Evolutionary conservation across 768 basidiomycete species (phyloP).

Genomic region (Hericium coralloides): DNA sequence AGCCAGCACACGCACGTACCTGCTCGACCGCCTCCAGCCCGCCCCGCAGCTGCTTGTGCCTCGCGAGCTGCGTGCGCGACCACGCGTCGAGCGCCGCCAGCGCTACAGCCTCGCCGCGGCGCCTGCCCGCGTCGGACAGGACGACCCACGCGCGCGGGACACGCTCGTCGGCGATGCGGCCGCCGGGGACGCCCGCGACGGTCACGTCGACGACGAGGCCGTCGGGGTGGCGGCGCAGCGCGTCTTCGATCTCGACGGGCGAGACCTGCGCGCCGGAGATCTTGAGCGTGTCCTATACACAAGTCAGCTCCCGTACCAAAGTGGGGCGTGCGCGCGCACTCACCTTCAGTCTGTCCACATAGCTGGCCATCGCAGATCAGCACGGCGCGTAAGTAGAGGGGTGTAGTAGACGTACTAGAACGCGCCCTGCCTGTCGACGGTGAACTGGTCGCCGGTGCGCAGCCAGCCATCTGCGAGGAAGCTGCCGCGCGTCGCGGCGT

Average conservation of each 20-base stretch:
- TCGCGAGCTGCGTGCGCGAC: conserved; percentile 56
- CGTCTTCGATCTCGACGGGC: conserved; percentile 68
- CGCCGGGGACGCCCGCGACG: conserved; percentile 70
- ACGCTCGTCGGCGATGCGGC: conserved; percentile 63
- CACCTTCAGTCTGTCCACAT: conserved; percentile 72
- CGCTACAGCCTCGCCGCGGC: conserved; percentile 32
- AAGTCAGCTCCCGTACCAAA: neutral
- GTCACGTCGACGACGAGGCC: conserved; percentile 53
- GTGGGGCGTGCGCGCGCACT: neutral
- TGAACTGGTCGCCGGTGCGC: conserved; percentile 63
- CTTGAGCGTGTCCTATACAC: conserved; percentile 64
- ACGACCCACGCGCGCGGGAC: conserved; percentile 77
- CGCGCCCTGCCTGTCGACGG: conserved; percentile 47
- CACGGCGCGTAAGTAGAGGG: neutral
- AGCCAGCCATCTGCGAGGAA: conserved; percentile 68
- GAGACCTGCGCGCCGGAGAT: conserved; percentile 76
- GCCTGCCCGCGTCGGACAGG: conserved; percentile 45
- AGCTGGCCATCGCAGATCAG: conserved; percentile 34
- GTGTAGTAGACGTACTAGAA: conserved; percentile 45
- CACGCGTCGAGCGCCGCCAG: conserved; percentile 46
- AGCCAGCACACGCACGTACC: conserved; percentile 26
- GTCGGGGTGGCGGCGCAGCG: conserved; percentile 52
- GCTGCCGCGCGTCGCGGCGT: conserved; percentile 53
- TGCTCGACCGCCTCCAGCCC: conserved; percentile 58
- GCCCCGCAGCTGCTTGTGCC: conserved; percentile 70